phyloP scores from a whole-genome alignment of 2,329 filamentous ascomycete species.

The Fusarium ramigenum region DNA sequence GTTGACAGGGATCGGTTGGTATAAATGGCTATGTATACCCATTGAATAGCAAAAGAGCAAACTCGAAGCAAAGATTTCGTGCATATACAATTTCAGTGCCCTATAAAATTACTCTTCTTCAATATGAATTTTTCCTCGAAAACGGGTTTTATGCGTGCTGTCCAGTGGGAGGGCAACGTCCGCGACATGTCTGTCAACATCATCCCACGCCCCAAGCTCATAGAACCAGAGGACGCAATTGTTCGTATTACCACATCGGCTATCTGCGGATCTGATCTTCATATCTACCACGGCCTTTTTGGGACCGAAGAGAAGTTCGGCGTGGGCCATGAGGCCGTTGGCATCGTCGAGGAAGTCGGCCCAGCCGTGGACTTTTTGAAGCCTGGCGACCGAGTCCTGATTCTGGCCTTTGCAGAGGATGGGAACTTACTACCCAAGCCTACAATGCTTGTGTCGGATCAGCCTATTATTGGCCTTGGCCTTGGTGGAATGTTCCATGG shows the following conservation, averaged over 20 bases:
- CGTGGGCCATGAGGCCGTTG: neutral
- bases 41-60: accelerated
- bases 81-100: accelerated
- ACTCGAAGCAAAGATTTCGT: accelerated
- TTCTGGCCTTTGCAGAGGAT: neutral
- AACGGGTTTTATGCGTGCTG: slow-evolving; percentile 7
- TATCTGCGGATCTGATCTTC: slow-evolving; percentile 10
- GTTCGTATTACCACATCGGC: slow-evolving; percentile 6
- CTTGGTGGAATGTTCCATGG: neutral
- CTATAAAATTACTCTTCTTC: accelerated
- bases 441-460: neutral
- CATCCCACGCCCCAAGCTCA: neutral
- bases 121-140: neutral
- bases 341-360: slow-evolving; percentile 3
- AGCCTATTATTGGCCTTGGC: neutral
- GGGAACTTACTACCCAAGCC: neutral
- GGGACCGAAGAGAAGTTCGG: neutral
- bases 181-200: slow-evolving; percentile 19
- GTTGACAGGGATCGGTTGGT: accelerated
- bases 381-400: neutral
- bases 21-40: neutral
- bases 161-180: slow-evolving; percentile 16
- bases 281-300: slow-evolving; percentile 1
- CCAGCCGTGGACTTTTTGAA: slow-evolving; percentile 12
- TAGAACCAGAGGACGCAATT: slow-evolving; percentile 8